Base-by-base conservation (phyloP, 768 basidiomycete species). In the Tephrocybe sp. region DNA sequence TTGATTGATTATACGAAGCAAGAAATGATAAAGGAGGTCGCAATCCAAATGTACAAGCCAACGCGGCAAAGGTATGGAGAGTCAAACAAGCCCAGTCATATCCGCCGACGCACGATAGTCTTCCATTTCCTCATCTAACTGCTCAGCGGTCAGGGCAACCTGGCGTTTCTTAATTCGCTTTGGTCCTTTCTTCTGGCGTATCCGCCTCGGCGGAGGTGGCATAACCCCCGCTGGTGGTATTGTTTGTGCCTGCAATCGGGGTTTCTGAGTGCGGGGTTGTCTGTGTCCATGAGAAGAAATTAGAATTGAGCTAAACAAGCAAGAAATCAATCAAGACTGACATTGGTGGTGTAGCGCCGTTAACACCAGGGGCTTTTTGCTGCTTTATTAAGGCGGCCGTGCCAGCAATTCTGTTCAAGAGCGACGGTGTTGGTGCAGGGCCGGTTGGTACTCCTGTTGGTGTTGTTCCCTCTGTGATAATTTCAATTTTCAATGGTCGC, bases 51-150 rank as follows among this genome's bases (percentile, higher is more conserved):
- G 38, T 32, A 48, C 30, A 52, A 50, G 23, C 16, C 1, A 41
- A 16, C 30, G 32, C 26, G 7, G 3, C 7, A 26, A 26, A 26
- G 26, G 26, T 26, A 26, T 26, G 26, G 4, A 33, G n/a, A 34
- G 34, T 54, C 23, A 51, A 4, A n/a, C n/a, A n/a, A 53, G 41
- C 33, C 51, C 46, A 11, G 48, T 52, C 45, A 52, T 62, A 59
- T 56, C 67, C 11, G 68, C 71, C 10, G 66, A 69, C 17, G 86
- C 83, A 44, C 77, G 77, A 56, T 89, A 91, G 43, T 85, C 84
- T 49, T 91, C 89, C 85, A 91, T 89, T 65, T 91, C 88, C 62
- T 78, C 74, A 63, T 91, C 88, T 19, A 91, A 73, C 52, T 89
- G 79, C 22, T 76, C 82, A 6, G 70, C 61, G 0, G 85, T 79